phyloP scores from a whole-genome alignment of 768 basidiomycete species.

The Suillus hirtellus region DNA sequence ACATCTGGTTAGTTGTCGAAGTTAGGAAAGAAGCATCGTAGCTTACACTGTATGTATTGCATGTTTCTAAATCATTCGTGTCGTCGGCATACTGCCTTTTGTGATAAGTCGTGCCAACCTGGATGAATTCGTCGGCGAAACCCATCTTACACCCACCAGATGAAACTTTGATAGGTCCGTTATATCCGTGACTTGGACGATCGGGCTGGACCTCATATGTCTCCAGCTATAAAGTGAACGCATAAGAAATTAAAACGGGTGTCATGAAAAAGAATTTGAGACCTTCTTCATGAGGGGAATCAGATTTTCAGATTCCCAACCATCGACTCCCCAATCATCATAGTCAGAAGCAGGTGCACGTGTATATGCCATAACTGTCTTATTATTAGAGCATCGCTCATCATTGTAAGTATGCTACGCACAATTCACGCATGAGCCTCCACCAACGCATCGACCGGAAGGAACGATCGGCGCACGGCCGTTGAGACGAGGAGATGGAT shows the following conservation, averaged over 20 bases:
- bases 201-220: not conserved
- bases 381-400: not conserved
- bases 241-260: not conserved
- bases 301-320: constrained; percentile 26
- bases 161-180: not conserved
- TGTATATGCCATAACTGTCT: not conserved
- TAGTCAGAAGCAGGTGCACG: not conserved
- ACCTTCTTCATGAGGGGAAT: not conserved
- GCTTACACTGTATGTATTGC: not conserved
- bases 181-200: not conserved
- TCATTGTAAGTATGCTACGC: not conserved
- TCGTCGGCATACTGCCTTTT: not conserved
- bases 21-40: not conserved
- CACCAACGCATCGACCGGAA: not conserved
- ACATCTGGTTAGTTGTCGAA: not conserved
- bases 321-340: constrained; percentile 26
- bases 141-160: not conserved
- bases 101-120: not conserved
- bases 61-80: not conserved
- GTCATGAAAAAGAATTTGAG: not conserved
- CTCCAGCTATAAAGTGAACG: not conserved
- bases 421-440: not conserved
- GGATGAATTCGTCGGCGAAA: not conserved
- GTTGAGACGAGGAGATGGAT: not conserved
- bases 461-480: not conserved